Percentiles rank a stretch among this genome's conserved stretches.
Conservation (phyloP, 345 rosid species). For the Diplotaxis tenuifolia region DNA sequence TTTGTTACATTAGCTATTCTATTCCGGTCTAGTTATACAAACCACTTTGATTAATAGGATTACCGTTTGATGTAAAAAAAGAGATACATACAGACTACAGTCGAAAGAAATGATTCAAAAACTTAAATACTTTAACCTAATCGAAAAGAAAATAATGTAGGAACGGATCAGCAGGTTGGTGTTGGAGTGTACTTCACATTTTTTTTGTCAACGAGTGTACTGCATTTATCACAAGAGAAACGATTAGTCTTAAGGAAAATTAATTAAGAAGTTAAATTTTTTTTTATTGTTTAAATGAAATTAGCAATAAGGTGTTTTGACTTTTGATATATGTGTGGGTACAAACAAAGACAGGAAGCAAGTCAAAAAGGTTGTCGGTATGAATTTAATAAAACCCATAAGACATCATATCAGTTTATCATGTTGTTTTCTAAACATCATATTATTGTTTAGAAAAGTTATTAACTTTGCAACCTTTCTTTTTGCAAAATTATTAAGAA, state of each 20-base stretch:
- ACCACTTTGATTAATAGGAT: no score
- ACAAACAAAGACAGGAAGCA: conserved; percentile 44
- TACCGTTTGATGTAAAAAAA: no score
- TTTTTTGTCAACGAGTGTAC: no score
- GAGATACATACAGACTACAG: no score
- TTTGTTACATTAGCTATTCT: no score
- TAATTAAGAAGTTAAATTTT: neutral
- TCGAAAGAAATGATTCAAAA: neutral
- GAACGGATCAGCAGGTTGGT: conserved; percentile 26
- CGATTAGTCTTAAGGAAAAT: conserved; percentile 29
- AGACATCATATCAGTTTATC: conserved; percentile 28
- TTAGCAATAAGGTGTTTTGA: conserved; percentile 28
- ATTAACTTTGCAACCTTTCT: neutral
- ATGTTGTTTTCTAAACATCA: conserved; percentile 1
- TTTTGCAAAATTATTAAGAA: neutral
- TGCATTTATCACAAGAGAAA: conserved; percentile 27
- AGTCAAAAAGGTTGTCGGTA: conserved; percentile 61
- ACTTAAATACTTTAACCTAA: neutral
- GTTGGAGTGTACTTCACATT: conserved; percentile 17
- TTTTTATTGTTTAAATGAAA: neutral
- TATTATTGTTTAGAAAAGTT: conserved; percentile 16
- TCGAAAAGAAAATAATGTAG: conserved; percentile 1
- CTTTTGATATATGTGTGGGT: conserved; percentile 1
- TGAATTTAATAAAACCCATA: conserved; percentile 18
- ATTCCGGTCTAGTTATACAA: no score